Evolutionary conservation across 345 rosid genomes (phyloP), one percentile per base, ranked within the genome.

Genomic region (Euclidium syriacum): DNA sequence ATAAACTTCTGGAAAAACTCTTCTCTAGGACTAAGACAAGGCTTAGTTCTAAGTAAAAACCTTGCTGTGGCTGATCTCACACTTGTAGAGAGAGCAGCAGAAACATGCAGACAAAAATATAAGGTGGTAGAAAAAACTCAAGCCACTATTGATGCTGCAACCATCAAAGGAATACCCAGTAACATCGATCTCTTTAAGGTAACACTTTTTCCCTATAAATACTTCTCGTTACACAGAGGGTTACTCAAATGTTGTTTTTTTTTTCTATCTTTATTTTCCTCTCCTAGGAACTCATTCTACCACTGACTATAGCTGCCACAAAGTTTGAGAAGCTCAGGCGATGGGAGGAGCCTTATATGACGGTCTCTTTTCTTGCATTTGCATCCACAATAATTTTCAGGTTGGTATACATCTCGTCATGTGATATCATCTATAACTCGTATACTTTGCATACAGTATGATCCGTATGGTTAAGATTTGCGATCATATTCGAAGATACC

Each of bases 101-200:
- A 65, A 33, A 73, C 67, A 48, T 94, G 95, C 80, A 80, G 63
- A 75, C 67, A 83, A 59, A 94, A 84, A 70, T 79, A 70, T 24
- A 85, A 68, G 67, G 82, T 79, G 42, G 88, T 84, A 34, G 90
- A 94, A 62, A 87, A 80, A 69, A 87, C 99, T 53, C 99, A 89
- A 77, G 99, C 95, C 36, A 94, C 99, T 19, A 85, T 94, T 44
- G 85, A 89, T 73, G 99, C 99, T 67, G 99, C 99, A 32, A 83
- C 74, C 77, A 74, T 94, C 42, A 63, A 84, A 79, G 99, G 99
- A 63, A 94, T 94, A 65, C 96, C 96, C 14, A 85, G 91, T 78
- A 94, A 92, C 78, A 89, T 92, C 38, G 98, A 89, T 62, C 95
- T 94, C 52, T 84, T 85, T 76, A 92, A 87, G 98, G 98, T 89